Base-by-base conservation (phyloP, 345 rosid species). In the Syzygium grande region DNA sequence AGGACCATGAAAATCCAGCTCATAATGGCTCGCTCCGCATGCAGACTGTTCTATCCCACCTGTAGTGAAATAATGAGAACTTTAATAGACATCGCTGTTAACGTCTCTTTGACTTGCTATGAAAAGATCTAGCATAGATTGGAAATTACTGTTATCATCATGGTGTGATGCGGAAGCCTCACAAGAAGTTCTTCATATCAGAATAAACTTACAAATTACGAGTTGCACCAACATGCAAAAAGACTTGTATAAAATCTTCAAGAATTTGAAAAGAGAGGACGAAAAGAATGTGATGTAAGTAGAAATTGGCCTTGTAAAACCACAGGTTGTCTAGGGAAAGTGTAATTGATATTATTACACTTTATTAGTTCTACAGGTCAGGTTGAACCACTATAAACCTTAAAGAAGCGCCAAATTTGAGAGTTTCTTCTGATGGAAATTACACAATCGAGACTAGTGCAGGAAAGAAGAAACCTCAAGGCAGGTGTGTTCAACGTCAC, bases 11-110 rank as follows among this genome's bases (percentile, higher is more conserved):
- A 68, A 34, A 34, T 34, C 78, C 0, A 11, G 49, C 25, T 73
- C 25, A 1, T 49, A 73, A 34, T 0, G 0, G 79, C 23, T 17
- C 0, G 3, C 23, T 68, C 46, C 0, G 79, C 79, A 30, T 65
- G 22, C 9, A 65, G 79, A 30, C 79, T 29, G 43, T 30, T 30
- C 79, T 8, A 2, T 65, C 79, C 79, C 23, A 30, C 79, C 79
- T 65, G 22, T 30, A 65, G 43, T 6, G 43, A 68, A 68, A 30
- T 22, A 30, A 30, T 8, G 79, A 9, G 79, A 68, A 68, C 79
- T 30, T 68, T 5, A 68, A 30, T 5, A 65, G 38, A 30, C 41
- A 65, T 65, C 0, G 43, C 5, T 19, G 41, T 30, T 15, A 65
- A 15, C 41, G 9, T 63, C 41, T 30, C 41, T 63, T 29, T 30